Evolutionary conservation across 192 early-diverging fungal species (phyloP).

Genomic region (Coemansia guatemalensis): DNA sequence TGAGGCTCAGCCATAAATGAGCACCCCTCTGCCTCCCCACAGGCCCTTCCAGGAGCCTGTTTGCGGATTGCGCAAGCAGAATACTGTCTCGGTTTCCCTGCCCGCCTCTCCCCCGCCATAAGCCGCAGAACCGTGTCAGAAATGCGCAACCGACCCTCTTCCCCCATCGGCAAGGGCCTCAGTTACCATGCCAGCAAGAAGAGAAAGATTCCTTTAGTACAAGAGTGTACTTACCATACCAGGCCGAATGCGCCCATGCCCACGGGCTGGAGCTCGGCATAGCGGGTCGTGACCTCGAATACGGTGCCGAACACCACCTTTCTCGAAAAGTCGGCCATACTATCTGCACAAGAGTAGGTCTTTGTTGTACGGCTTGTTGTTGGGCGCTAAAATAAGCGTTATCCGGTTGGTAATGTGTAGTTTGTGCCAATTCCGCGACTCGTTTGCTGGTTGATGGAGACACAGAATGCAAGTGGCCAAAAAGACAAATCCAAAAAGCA

Average conservation of each 20-base stretch:
- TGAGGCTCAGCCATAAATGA: neutral
- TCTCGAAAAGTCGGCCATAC: slow-evolving; percentile 71
- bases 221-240: slow-evolving; percentile 76
- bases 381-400: neutral
- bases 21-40: neutral
- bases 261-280: slow-evolving; percentile 89
- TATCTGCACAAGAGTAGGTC: neutral
- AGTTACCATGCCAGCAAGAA: neutral
- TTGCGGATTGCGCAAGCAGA: neutral
- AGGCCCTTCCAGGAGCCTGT: neutral
- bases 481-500: slow-evolving; percentile 4
- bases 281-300: slow-evolving; percentile 82
- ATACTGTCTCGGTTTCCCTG: neutral
- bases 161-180: neutral
- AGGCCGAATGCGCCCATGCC: slow-evolving; percentile 98
- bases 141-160: neutral
- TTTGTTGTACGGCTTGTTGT: neutral
- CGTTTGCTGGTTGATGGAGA: slow-evolving; percentile 1
- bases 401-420: neutral
- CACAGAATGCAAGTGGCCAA: neutral
- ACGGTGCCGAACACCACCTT: slow-evolving; percentile 81
- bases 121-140: neutral
- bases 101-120: neutral
- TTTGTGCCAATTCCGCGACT: neutral
- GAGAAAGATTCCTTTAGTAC: neutral